phyloP scores from a whole-genome alignment of 2,329 filamentous ascomycete genomes.

The Fusarium sp. region DNA sequence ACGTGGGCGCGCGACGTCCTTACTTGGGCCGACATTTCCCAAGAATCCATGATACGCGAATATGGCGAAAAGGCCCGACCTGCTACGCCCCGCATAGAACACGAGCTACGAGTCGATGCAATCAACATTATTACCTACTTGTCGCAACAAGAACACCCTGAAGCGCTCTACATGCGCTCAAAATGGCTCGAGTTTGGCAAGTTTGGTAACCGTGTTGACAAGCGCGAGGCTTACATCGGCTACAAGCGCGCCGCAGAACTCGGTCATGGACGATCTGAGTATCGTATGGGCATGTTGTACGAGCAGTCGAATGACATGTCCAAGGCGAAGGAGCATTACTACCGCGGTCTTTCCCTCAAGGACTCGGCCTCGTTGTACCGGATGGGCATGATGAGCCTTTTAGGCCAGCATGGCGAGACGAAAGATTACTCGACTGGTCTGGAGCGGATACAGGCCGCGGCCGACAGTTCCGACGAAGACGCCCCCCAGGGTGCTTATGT shows the following conservation, averaged over 20 bases:
- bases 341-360: slow-evolving; percentile 77
- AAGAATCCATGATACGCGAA: slow-evolving; percentile 78
- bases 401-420: slow-evolving; percentile 90
- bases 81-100: slow-evolving; percentile 85
- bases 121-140: slow-evolving; percentile 92
- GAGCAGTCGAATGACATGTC: slow-evolving; percentile 92
- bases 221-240: slow-evolving; percentile 89
- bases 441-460: slow-evolving; percentile 83
- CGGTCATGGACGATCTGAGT: slow-evolving; percentile 89
- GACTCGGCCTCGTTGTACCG: slow-evolving; percentile 90
- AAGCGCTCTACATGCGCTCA: slow-evolving; percentile 91
- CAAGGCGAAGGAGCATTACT: slow-evolving; percentile 92
- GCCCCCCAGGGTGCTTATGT: slow-evolving; percentile 96
- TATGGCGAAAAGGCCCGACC: slow-evolving; percentile 64
- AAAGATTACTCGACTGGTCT: slow-evolving; percentile 83
- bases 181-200: slow-evolving; percentile 99
- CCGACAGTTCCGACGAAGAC: slow-evolving; percentile 91
- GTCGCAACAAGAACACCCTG: slow-evolving; percentile 89
- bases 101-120: slow-evolving; percentile 86
- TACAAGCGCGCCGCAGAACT: slow-evolving; percentile 88
- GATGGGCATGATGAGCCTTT: slow-evolving; percentile 95
- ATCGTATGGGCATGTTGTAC: slow-evolving; percentile 98
- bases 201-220: slow-evolving; percentile 89
- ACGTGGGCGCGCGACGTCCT: slow-evolving; percentile 96
- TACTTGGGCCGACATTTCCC: slow-evolving; percentile 84